Evolutionary conservation across 1,284 basidiomycete species (phyloP).

Genomic region (Xerocomus amazonicus): DNA sequence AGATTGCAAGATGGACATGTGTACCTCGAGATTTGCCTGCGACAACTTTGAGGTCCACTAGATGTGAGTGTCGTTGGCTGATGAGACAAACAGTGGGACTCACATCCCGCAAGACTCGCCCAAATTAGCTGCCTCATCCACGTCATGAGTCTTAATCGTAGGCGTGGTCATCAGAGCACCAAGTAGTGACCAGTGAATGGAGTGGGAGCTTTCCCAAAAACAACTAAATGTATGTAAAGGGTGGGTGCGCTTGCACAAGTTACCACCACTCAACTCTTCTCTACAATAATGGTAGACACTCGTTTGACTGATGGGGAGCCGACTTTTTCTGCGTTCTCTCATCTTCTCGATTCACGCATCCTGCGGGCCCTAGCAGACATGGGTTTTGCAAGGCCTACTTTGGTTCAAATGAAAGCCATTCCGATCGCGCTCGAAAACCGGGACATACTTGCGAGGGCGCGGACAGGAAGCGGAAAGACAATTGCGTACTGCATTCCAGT

Average conservation of each 20-base stretch:
- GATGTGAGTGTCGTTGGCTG: constrained; percentile 3
- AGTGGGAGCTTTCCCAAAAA: neutral
- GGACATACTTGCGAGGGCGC: constrained; percentile 91
- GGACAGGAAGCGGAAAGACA: constrained; percentile 97
- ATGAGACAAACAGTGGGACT: constrained; percentile 11
- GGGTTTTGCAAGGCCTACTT: constrained; percentile 79
- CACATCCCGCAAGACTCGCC: constrained; percentile 38
- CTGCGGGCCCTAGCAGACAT: constrained; percentile 78
- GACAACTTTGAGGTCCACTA: constrained; percentile 50
- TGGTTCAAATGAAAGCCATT: constrained; percentile 79
- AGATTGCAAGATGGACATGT: constrained; percentile 78
- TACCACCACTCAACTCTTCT: neutral
- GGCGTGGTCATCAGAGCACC: constrained; percentile 9
- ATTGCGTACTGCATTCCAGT: constrained; percentile 93
- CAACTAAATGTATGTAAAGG: neutral
- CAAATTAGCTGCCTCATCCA: constrained; percentile 7
- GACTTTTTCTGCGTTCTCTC: constrained; percentile 64
- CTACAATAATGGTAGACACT: constrained; percentile 15
- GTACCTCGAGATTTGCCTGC: constrained; percentile 71
- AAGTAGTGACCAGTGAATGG: too few relatives aligned
- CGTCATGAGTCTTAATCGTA: constrained; percentile 18
- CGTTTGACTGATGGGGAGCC: constrained; percentile 43
- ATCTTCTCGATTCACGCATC: constrained; percentile 73
- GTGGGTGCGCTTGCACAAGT: too few relatives aligned
- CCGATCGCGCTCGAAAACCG: constrained; percentile 86